A percentile compares a stretch with the other conserved stretches of the same genome.
These are phyloP conservation scores for Solanum aculeatissimum DNA, from an alignment of 305 asterid species.

Conservation along the genomic window DNA sequence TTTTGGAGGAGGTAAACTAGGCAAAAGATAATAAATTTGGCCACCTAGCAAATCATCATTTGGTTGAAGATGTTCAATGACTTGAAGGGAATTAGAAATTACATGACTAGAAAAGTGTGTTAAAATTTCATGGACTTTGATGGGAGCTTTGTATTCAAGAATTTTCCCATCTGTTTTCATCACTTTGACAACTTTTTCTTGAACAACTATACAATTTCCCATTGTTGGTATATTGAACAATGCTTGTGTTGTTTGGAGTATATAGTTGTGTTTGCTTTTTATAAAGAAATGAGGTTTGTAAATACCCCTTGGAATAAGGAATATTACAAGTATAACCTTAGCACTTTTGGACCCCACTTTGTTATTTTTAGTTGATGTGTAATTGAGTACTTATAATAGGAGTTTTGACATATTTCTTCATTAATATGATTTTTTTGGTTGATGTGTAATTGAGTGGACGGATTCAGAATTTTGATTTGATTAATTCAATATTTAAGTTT, in stretches of 20 bases:
- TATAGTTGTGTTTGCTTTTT: neutral
- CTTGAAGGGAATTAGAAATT: conserved; percentile 43
- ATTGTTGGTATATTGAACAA: conserved; percentile 8
- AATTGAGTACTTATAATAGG: neutral
- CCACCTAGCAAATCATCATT: conserved; percentile 40
- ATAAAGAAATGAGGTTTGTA: neutral
- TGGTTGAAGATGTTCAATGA: conserved; percentile 31
- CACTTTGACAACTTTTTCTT: conserved; percentile 30
- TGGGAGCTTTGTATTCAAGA: conserved; percentile 49
- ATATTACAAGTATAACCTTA: neutral
- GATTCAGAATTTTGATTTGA: neutral
- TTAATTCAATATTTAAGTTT: neutral
- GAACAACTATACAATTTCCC: conserved; percentile 66
- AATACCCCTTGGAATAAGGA: neutral
- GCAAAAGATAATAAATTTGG: conserved; percentile 45
- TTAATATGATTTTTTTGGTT: neutral
- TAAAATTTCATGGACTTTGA: conserved; percentile 41
- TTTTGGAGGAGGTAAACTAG: conserved; percentile 17
- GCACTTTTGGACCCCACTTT: conserved; percentile 8
- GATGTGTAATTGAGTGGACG: neutral
- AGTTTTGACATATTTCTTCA: neutral
- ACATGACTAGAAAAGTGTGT: conserved; percentile 43
- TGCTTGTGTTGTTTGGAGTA: neutral
- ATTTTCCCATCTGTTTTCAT: conserved; percentile 60
- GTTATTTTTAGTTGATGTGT: neutral